Percentiles rank a stretch among this genome's conserved stretches.
Conservation (phyloP, 352 stramenopile genomes). For the Globisporangium nagaii region DNA sequence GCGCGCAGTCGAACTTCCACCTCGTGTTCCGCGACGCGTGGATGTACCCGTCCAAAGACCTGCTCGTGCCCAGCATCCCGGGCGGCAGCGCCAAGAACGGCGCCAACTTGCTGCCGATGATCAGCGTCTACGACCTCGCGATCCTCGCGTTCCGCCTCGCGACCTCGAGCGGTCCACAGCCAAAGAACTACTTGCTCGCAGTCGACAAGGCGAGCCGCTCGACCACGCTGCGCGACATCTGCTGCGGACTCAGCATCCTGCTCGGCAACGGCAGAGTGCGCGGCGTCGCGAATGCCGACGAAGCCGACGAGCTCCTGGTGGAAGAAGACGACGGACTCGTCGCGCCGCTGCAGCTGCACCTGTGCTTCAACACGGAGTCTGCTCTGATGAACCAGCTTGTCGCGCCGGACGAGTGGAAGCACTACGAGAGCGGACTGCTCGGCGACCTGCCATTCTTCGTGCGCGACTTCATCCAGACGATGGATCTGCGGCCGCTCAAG, state of each 20-base stretch:
- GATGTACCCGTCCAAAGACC: slow-evolving; percentile 46
- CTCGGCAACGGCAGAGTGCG: slow-evolving; percentile 45
- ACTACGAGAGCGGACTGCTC: slow-evolving; percentile 51
- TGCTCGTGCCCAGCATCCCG: slow-evolving; percentile 56
- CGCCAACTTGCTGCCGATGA: slow-evolving; percentile 74
- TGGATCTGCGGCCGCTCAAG: slow-evolving; percentile 72
- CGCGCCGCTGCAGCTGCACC: slow-evolving; percentile 60
- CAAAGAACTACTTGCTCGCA: slow-evolving; percentile 63
- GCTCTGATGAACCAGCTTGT: slow-evolving; percentile 52
- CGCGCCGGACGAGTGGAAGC: slow-evolving; percentile 58
- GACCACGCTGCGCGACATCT: slow-evolving; percentile 61
- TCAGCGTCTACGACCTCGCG: slow-evolving; percentile 81
- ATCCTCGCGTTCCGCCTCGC: slow-evolving; percentile 42
- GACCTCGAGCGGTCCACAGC: slow-evolving; percentile 17
- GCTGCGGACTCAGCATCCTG: slow-evolving; percentile 48
- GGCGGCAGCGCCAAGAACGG: slow-evolving; percentile 26
- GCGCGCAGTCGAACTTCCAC: slow-evolving; percentile 57
- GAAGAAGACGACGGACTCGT: slow-evolving; percentile 55
- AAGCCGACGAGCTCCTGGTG: slow-evolving; percentile 51
- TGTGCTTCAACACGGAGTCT: slow-evolving; percentile 59
- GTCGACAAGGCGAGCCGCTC: slow-evolving; percentile 47
- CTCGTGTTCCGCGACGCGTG: slow-evolving; percentile 70
- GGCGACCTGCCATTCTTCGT: slow-evolving; percentile 63
- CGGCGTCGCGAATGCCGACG: slow-evolving; percentile 29
- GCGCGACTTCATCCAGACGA: slow-evolving; percentile 62